phyloP scores from a whole-genome alignment of 2,329 filamentous ascomycete genomes.

The Sordariomycetes sp. region DNA sequence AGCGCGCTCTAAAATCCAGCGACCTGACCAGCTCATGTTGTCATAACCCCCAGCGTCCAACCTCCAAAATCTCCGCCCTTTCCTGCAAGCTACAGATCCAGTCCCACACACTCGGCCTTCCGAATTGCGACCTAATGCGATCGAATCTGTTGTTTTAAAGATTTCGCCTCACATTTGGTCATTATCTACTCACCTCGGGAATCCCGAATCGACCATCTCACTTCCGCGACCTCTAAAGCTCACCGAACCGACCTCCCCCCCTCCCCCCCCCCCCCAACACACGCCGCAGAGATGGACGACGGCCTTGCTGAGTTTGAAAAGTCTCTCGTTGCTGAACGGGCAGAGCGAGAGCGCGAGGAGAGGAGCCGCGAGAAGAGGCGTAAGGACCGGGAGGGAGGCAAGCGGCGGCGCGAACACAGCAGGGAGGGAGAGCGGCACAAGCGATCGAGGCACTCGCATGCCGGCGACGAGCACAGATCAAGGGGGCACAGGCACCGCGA shows the following conservation, averaged over 20 bases:
- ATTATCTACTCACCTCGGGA: not conserved
- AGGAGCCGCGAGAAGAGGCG: conserved; percentile 13
- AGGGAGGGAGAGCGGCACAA: conserved; percentile 14
- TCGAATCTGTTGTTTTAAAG: not conserved
- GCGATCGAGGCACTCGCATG: not conserved
- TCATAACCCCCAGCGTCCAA: not conserved
- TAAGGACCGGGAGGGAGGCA: conserved; percentile 12
- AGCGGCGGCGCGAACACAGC: conserved; percentile 19
- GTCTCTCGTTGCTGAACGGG: conserved; percentile 53
- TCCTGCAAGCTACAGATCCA: not conserved
- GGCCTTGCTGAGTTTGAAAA: conserved; percentile 66
- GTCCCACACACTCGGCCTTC: not conserved
- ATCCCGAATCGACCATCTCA: not conserved
- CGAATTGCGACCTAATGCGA: not conserved
- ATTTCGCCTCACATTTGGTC: not conserved
- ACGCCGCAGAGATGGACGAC: conserved; percentile 14
- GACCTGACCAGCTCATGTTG: not conserved
- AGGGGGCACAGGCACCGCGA: conserved; percentile 11
- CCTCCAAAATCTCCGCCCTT: not conserved
- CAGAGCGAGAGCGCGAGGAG: conserved; percentile 28
- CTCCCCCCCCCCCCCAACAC: no score
- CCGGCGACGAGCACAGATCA: not conserved
- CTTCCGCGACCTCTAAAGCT: not conserved
- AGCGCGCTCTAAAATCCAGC: not conserved
- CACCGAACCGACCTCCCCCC: not conserved